Base-by-base conservation (phyloP, 345 rosid genomes). In the Rhodamnia argentea region DNA sequence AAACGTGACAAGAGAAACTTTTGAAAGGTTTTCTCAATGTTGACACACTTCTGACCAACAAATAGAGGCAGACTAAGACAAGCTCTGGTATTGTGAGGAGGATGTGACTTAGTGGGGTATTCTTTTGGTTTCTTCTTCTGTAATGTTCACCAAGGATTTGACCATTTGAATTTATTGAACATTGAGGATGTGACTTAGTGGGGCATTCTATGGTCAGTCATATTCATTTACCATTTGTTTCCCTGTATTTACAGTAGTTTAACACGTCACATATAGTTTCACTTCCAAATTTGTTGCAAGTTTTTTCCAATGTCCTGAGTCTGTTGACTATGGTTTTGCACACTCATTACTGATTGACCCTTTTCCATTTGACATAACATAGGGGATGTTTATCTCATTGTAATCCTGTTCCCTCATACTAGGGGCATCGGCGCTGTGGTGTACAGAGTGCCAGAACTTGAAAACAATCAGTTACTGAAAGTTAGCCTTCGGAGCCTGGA, bases 401-500 rank as follows among this genome's bases (percentile, higher is more conserved):
- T 70, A 22, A 18, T 70, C 14, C 5, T 10, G 52, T 23, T 82
- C 13, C 47, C 27, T 47, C 54, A 55, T 86, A 27, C 16, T 5
- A 90, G 96, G 91, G 93, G 93, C 86, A 85, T 95, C 16, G 96
- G 96, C 87, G 96, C 96, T 82, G 91, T 94, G 70, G 96, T 92
- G 20, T 95, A 93, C 85, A 90, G 89, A 85, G 94, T 94, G 40
- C 90, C 92, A 0, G 94, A 92, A 90, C 93, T 94, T 24, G 90
- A 81, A 82, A 94, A 93, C 87, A 92, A 93, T 57, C 89, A 85
- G 58, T 87, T 92, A 86, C 88, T 95, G 83, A 95, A 95, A 87
- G 89, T 95, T 87, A 95, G 98, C 89, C 91, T 95, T 54, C 91
- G 98, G 85, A 93, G 98, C 87, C 29, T 92, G 88, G 88, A 27